A percentile compares a stretch with the other conserved stretches of the same genome.
Conservation (phyloP, 1,139 yeast genomes). For the Yamadazyma mexicana region DNA sequence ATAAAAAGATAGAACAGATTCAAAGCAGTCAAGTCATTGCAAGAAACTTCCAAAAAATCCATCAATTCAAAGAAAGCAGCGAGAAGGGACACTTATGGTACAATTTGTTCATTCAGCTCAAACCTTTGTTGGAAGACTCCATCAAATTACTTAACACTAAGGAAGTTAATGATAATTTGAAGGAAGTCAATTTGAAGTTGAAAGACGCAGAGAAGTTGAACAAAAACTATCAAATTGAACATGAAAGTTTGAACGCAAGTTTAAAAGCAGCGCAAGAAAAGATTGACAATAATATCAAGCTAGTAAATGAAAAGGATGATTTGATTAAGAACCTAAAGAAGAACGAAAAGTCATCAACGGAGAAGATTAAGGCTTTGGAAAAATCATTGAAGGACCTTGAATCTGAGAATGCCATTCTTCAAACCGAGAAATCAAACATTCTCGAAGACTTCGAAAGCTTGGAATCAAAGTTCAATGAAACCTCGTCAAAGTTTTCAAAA, state of each 20-base stretch:
- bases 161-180: constrained; percentile 52
- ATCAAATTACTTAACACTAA: constrained; percentile 56
- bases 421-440: constrained; percentile 19
- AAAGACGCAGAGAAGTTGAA: constrained; percentile 45
- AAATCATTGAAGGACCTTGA: constrained; percentile 15
- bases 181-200: constrained; percentile 34
- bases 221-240: constrained; percentile 47
- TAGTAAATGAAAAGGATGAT: constrained; percentile 28
- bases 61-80: constrained; percentile 35
- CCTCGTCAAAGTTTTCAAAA: constrained; percentile 16
- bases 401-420: constrained; percentile 17
- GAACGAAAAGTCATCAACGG: constrained; percentile 24
- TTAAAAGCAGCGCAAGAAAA: constrained; percentile 52
- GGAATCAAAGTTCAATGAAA: constrained; percentile 29
- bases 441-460: constrained; percentile 15
- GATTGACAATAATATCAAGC: constrained; percentile 25
- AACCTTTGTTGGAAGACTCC: constrained; percentile 75
- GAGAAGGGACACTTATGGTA: constrained; percentile 71
- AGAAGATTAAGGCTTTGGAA: constrained; percentile 20
- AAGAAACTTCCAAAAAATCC: constrained; percentile 57
- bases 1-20: constrained; percentile 53
- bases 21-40: constrained; percentile 75
- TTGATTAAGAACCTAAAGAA: constrained; percentile 23
- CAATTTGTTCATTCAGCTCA: constrained; percentile 64
- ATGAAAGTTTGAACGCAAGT: constrained; percentile 44